Base-by-base conservation (phyloP, 1,284 basidiomycete genomes). In the Sanghuangporus sanghuang region DNA sequence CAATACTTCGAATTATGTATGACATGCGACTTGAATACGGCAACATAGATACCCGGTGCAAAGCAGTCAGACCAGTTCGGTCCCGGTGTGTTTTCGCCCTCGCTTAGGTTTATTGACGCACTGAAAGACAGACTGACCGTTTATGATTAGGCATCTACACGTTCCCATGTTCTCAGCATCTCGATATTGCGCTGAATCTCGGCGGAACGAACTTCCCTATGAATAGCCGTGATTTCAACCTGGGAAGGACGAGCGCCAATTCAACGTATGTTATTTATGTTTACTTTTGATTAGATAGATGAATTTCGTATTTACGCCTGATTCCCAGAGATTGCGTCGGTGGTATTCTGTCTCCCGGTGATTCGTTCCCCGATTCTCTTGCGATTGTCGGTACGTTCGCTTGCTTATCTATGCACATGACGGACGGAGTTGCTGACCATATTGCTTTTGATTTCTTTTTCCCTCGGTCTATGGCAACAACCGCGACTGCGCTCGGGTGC, bases 161-260 rank as follows among this genome's bases (percentile, higher is more conserved):
- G 0, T 84, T 75, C 67, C 84, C 83, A 0, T 88, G 86, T 71
- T 60, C 72, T 36, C 64, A 73, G 0, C 59, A 66, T 1, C 68
- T 77, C 39, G 64, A 68, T 1, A 69, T 83, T 38, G 73, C 77
- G 8, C 74, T 94, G 49, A 76, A 76, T 1, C 86, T 94, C 69
- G 81, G 78, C 54, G 79, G 81, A 2, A 71, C 77, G 40, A 64
- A 71, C 18, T 89, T 87, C 72, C 32, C 72, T 18, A 77, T 93
- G 65, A 78, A 80, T 66, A 70, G 76, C 3, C 69, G 69, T 11
- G 89, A 92, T 74, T 87, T 93, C 77, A 92, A 89, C 73, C 75
- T 91, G 7, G 90, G 87, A 12, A 70, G 61, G 57, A 70, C 74
- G 35, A 63, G 62, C 9, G 58, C 63, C 2, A 71, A 72, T 46